Conservation (phyloP, 345 rosid species). For the Adansonia digitata region DNA sequence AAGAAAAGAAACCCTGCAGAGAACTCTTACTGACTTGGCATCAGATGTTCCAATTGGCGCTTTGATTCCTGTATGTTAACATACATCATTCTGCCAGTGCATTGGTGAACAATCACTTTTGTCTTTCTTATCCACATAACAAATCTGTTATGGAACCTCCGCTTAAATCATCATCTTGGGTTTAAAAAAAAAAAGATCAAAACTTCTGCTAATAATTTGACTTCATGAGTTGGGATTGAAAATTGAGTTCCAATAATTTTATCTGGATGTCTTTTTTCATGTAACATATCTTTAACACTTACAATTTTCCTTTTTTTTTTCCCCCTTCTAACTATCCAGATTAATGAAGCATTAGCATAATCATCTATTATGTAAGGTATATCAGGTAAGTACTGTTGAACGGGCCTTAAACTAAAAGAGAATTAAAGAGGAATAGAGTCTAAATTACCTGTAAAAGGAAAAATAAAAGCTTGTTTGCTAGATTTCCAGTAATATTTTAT, state of each 20-base stretch:
- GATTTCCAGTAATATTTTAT: background rate
- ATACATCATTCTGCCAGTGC: background rate
- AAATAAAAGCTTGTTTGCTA: background rate
- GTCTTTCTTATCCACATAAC: background rate
- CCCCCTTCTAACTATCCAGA: background rate
- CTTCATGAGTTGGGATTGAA: background rate
- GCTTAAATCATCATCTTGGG: background rate
- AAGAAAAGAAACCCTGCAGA: constrained; percentile 71
- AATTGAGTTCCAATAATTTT: background rate
- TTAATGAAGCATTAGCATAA: background rate
- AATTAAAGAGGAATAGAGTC: too few relatives aligned
- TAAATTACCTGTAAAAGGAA: background rate
- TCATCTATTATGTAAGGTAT: background rate
- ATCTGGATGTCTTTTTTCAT: constrained; percentile 1
- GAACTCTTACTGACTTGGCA: constrained; percentile 88
- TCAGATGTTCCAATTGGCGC: constrained; percentile 88
- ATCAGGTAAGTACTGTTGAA: background rate
- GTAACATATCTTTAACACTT: background rate
- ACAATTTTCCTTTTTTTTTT: background rate
- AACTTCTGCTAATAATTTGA: background rate
- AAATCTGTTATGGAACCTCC: background rate
- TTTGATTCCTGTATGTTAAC: constrained; percentile 78
- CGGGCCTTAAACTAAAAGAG: background rate
- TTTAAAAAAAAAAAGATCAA: background rate
- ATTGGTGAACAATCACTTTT: background rate